phyloP scores from a whole-genome alignment of 1,139 yeast genomes.

The Yamadazyma kanchanaburiensis region DNA sequence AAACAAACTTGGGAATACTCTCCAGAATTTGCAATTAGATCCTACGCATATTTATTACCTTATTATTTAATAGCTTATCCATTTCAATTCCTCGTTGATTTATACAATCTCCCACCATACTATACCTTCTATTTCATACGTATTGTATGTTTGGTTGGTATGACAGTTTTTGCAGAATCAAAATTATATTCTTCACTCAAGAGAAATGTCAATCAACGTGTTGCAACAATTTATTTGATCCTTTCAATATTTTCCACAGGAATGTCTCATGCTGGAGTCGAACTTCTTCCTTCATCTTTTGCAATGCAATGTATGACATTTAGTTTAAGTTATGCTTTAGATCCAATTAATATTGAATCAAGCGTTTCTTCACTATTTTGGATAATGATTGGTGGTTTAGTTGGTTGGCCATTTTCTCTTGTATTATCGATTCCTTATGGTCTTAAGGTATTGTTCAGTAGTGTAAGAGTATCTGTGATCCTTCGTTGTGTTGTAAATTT shows the following conservation, averaged over 20 bases:
- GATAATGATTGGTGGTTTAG: constrained; percentile 63
- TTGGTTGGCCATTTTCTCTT: constrained; percentile 92
- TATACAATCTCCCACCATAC: constrained; percentile 23
- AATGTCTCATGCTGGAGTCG: constrained; percentile 81
- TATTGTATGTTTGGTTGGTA: constrained; percentile 44
- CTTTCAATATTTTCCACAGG: constrained; percentile 53
- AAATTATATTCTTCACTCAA: constrained; percentile 44
- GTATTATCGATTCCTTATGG: constrained; percentile 63
- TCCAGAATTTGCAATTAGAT: constrained; percentile 83
- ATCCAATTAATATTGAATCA: constrained; percentile 13
- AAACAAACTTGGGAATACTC: constrained; percentile 97
- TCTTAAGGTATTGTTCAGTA: constrained; percentile 20
- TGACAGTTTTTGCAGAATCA: constrained; percentile 54
- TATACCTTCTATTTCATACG: constrained; percentile 55
- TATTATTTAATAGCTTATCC: constrained; percentile 28
- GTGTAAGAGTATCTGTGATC: constrained; percentile 13
- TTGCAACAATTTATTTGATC: constrained; percentile 60
- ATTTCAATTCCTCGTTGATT: constrained; percentile 15
- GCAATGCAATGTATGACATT: constrained; percentile 69
- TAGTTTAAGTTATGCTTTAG: constrained; percentile 43
- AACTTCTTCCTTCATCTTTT: constrained; percentile 80
- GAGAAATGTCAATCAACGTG: constrained; percentile 22
- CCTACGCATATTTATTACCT: constrained; percentile 73
- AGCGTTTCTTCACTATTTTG: constrained; percentile 41
- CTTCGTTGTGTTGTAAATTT: constrained; percentile 16